Conservation (phyloP, 208 protist species). For the Blechomonas ayalai region DNA sequence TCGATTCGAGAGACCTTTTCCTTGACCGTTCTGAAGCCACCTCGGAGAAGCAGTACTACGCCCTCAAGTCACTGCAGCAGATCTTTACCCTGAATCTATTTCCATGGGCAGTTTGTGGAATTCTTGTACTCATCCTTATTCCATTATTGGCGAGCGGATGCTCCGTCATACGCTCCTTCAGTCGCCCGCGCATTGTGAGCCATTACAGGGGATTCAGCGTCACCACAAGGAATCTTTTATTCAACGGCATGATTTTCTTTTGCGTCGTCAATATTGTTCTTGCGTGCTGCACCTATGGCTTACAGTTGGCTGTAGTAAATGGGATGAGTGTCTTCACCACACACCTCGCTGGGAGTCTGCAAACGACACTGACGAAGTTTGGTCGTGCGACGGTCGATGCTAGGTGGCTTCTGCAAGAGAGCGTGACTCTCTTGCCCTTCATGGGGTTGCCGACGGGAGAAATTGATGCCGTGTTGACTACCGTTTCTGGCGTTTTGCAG, state of each 20-base stretch:
- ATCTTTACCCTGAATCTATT: constrained; percentile 20
- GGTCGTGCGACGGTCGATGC: constrained; percentile 7
- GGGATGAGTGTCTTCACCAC: constrained; percentile 15
- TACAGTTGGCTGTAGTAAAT: constrained; percentile 24
- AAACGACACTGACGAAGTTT: constrained; percentile 12
- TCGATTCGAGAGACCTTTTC: constrained; percentile 16
- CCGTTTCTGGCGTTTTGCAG: constrained; percentile 8
- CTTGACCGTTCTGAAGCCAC: constrained; percentile 6
- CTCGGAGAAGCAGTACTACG: constrained; percentile 18
- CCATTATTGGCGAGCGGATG: constrained; percentile 6
- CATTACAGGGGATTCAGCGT: constrained; percentile 9
- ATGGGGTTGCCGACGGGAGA: constrained; percentile 7
- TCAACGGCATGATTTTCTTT: constrained; percentile 2
- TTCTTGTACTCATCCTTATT: constrained; percentile 16
- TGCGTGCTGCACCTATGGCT: constrained; percentile 15
- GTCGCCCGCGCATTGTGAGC: constrained; percentile 4
- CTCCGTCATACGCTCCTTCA: constrained; percentile 10
- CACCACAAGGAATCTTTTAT: background rate
- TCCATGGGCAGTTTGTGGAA: constrained; percentile 12
- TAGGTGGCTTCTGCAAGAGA: constrained; percentile 15
- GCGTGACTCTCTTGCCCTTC: constrained; percentile 9
- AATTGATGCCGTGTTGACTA: constrained; percentile 2
- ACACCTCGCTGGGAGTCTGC: constrained; percentile 5
- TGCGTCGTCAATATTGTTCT: constrained; percentile 11
- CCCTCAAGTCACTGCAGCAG: constrained; percentile 14